Evolutionary conservation across 108 stramenopile species (phyloP).

Genomic region (Epipyxis sp.): DNA sequence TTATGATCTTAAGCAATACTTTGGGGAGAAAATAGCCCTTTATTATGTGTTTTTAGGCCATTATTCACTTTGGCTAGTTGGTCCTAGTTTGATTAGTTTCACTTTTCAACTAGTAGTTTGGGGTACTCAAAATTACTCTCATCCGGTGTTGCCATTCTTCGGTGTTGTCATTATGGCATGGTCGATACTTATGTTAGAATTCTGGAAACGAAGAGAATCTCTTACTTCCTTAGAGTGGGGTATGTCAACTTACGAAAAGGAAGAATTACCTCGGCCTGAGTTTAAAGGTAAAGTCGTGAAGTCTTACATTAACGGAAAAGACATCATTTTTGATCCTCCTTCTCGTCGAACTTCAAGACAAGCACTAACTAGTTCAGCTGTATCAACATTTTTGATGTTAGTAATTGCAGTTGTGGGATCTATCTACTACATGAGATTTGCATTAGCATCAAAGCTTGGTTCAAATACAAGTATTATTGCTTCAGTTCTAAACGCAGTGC

Average conservation of each 20-base stretch:
- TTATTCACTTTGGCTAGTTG: conserved; percentile 41
- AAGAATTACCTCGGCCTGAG: conserved; percentile 82
- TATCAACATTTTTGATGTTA: conserved; percentile 65
- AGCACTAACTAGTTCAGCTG: conserved; percentile 72
- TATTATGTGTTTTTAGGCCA: conserved; percentile 45
- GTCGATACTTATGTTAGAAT: conserved; percentile 82
- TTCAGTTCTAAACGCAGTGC: conserved; percentile 42
- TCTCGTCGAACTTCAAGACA: conserved; percentile 78
- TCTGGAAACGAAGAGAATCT: conserved; percentile 78
- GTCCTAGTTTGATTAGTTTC: conserved; percentile 36
- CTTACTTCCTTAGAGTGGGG: conserved; percentile 80
- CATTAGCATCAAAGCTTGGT: not conserved
- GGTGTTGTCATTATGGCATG: conserved; percentile 77
- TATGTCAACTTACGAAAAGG: conserved; percentile 78
- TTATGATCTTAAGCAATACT: conserved; percentile 41
- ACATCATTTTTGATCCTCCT: conserved; percentile 70
- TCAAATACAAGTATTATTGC: conserved; percentile 21
- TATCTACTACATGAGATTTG: conserved; percentile 40
- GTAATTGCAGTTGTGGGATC: conserved; percentile 57
- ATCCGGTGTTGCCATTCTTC: conserved; percentile 32
- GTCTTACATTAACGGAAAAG: conserved; percentile 70
- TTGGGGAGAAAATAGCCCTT: conserved; percentile 46
- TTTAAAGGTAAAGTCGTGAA: conserved; percentile 72
- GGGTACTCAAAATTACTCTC: conserved; percentile 21
- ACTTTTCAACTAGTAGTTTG: conserved; percentile 31